phyloP scores from a whole-genome alignment of 371 early-diverging fungal genomes.

The Mucor mucedo region DNA sequence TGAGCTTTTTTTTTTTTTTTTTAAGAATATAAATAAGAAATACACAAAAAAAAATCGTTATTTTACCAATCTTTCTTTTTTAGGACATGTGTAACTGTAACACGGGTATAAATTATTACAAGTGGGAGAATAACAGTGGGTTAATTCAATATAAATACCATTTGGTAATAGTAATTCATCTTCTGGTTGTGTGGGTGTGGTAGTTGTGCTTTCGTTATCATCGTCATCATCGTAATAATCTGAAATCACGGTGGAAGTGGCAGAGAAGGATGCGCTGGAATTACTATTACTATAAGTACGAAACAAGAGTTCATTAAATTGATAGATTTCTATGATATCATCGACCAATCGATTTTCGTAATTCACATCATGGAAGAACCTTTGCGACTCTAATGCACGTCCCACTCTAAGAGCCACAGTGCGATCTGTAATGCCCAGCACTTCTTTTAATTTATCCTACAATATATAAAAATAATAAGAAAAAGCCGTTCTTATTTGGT shows the following conservation, averaged over 20 bases:
- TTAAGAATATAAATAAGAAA: too few relatives aligned
- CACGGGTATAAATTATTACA: conserved; percentile 75
- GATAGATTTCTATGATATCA: conserved; percentile 66
- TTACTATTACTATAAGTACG: conserved; percentile 5
- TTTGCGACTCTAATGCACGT: conserved; percentile 74
- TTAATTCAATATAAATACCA: conserved; percentile 84
- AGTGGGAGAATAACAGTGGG: conserved; percentile 91
- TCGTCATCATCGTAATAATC: conserved; percentile 26
- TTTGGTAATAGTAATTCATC: conserved; percentile 47
- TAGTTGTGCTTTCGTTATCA: conserved; percentile 10
- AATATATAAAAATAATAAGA: not conserved
- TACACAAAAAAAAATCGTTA: not conserved
- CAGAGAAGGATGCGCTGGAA: conserved; percentile 1
- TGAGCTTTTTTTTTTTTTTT: too few relatives aligned
- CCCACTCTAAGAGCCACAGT: conserved; percentile 72
- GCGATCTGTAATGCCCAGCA: conserved; percentile 70
- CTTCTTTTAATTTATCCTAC: conserved; percentile 64
- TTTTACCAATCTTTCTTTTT: conserved; percentile 34
- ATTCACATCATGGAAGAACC: conserved; percentile 74
- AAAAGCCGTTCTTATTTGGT: not conserved
- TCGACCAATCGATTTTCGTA: conserved; percentile 71
- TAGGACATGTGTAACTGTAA: conserved; percentile 86
- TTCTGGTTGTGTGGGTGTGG: not conserved
- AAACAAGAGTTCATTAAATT: conserved; percentile 53
- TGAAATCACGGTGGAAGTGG: conserved; percentile 12